Evolutionary conservation across 148 eudicot species (phyloP).

Genomic region (Camellia japonica): DNA sequence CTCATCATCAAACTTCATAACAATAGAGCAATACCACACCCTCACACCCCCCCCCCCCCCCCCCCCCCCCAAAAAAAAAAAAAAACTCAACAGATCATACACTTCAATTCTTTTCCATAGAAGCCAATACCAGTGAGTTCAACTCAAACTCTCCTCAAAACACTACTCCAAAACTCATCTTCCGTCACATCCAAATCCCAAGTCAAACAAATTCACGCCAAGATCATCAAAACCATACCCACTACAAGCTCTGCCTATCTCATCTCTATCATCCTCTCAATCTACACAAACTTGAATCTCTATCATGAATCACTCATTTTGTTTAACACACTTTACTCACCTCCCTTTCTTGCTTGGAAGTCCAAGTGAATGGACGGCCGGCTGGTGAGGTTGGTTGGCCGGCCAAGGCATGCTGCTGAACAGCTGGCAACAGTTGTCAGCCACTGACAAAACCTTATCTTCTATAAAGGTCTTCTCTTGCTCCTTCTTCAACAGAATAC

Average conservation of each 20-base stretch:
- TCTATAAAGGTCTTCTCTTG: too few species aligned
- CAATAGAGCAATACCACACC: too few species aligned
- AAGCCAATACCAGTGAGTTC: conserved; percentile 4
- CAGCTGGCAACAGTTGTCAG: too few species aligned
- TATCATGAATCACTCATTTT: conserved; percentile 39
- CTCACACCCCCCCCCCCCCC: too few species aligned
- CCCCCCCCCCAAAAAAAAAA: too few species aligned
- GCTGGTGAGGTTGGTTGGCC: too few species aligned
- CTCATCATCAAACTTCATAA: too few species aligned
- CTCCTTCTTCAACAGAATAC: too few species aligned
- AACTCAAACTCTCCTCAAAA: conserved; percentile 24
- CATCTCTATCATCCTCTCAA: conserved; percentile 35
- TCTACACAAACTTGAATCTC: conserved; percentile 50
- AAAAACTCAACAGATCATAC: too few species aligned
- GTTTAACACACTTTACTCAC: conserved; percentile 40
- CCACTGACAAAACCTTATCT: too few species aligned
- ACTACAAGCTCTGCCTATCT: background rate
- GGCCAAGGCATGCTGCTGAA: too few species aligned
- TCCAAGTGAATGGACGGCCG: conserved; percentile 3
- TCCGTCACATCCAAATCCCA: conserved; percentile 49
- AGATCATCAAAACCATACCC: conserved; percentile 40
- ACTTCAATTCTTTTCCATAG: background rate
- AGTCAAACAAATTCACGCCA: conserved; percentile 77
- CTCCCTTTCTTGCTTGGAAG: conserved; percentile 54
- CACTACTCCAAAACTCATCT: conserved; percentile 36